Percentiles rank a stretch among this genome's conserved stretches.
Evolutionary conservation across 352 stramenopile genomes (phyloP).

Genomic region (Phytophthora sojae): DNA sequence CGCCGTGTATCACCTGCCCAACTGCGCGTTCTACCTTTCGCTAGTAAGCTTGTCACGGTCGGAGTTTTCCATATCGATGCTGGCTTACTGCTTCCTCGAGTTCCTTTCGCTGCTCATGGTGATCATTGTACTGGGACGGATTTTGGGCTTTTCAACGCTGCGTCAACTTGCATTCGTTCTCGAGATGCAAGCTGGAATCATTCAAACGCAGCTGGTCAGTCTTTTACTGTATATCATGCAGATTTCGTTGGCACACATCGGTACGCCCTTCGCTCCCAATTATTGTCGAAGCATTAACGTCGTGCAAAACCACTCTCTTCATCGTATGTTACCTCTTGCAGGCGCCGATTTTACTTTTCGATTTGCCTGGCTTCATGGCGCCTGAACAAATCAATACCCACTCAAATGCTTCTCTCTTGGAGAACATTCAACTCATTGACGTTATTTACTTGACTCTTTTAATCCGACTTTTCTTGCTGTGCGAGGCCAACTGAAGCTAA

Average conservation of each 20-base stretch:
- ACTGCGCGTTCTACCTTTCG: conserved; percentile 16
- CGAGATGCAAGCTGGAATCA: conserved; percentile 24
- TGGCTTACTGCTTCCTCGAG: conserved; percentile 14
- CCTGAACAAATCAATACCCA: background rate
- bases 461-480: background rate
- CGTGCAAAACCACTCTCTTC: background rate
- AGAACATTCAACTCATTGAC: background rate
- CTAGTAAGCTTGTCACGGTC: conserved; percentile 3
- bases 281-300: background rate
- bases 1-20: conserved; percentile 15
- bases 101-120: conserved; percentile 5
- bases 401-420: background rate
- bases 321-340: background rate
- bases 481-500: conserved; percentile 26
- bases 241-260: conserved; percentile 38
- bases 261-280: background rate
- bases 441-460: background rate
- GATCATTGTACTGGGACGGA: conserved; percentile 1
- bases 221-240: conserved; percentile 44
- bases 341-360: background rate
- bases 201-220: conserved; percentile 39
- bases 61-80: conserved; percentile 1
- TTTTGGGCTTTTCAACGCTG: conserved; percentile 20
- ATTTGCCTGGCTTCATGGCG: background rate
- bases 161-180: conserved; percentile 45